These are phyloP conservation scores for Lachancea nothofagi DNA, from an alignment of 805 yeast species.

Conservation along the genomic window DNA sequence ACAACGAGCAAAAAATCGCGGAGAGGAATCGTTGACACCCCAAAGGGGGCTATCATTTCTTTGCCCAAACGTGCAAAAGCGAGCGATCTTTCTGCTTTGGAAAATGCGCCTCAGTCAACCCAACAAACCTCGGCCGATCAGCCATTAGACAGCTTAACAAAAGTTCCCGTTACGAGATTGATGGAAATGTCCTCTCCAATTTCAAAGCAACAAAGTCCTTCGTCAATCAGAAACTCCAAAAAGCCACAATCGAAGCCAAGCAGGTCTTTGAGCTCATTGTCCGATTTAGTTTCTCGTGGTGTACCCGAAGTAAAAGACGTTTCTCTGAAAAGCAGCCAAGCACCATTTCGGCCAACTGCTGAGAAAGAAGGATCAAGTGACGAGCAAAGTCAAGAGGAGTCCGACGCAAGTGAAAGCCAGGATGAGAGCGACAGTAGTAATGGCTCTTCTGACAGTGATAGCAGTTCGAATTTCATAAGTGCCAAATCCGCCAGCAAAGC, in stretches of 20 bases:
- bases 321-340: slow-evolving; percentile 13
- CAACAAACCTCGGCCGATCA: slow-evolving; percentile 11
- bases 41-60: slow-evolving; percentile 32
- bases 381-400: slow-evolving; percentile 19
- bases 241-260: slow-evolving; percentile 25
- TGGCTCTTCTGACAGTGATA: slow-evolving; percentile 24
- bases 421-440: slow-evolving; percentile 20
- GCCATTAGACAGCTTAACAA: slow-evolving; percentile 11
- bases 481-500: slow-evolving; percentile 41
- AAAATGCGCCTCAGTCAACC: slow-evolving; percentile 22
- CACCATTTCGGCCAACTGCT: background rate
- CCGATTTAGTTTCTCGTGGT: slow-evolving; percentile 58
- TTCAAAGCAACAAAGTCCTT: slow-evolving; percentile 1
- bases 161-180: slow-evolving; percentile 15
- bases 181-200: slow-evolving; percentile 18
- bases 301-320: slow-evolving; percentile 61
- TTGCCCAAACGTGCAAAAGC: slow-evolving; percentile 15
- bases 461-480: slow-evolving; percentile 35
- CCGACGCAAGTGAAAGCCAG: slow-evolving; percentile 26
- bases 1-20: slow-evolving; percentile 31
- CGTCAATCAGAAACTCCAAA: slow-evolving; percentile 2
- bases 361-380: slow-evolving; percentile 12
- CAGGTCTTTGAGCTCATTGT: slow-evolving; percentile 46
- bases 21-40: slow-evolving; percentile 44
- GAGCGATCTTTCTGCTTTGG: slow-evolving; percentile 15